Conservation (phyloP, 1,139 yeast genomes). For the Geotrichum aggregatum region DNA sequence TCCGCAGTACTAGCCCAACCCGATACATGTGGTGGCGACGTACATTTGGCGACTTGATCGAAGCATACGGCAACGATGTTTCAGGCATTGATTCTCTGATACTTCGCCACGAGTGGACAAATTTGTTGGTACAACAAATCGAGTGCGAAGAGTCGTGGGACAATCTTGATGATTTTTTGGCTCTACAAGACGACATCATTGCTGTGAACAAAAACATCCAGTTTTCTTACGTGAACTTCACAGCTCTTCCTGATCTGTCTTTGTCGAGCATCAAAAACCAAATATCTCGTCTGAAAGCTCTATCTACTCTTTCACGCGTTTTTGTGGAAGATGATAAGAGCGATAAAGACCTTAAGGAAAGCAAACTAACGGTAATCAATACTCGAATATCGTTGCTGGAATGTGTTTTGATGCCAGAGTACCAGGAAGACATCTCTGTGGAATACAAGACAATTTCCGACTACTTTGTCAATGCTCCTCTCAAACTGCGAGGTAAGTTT, state of each 20-base stretch:
- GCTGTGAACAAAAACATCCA: conserved; percentile 23
- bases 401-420: conserved; percentile 44
- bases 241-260: conserved; percentile 58
- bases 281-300: conserved; percentile 61
- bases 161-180: conserved; percentile 32
- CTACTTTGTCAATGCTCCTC: conserved; percentile 60
- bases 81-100: conserved; percentile 11
- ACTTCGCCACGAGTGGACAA: conserved; percentile 44
- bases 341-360: neutral
- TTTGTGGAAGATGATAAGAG: conserved; percentile 32
- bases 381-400: conserved; percentile 48
- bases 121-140: conserved; percentile 41
- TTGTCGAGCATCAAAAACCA: conserved; percentile 53
- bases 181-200: conserved; percentile 24
- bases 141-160: conserved; percentile 34
- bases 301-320: conserved; percentile 60
- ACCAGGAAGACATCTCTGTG: conserved; percentile 21
- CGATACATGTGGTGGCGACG: conserved; percentile 19
- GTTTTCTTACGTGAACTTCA: conserved; percentile 36
- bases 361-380: conserved; percentile 22
- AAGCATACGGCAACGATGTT: neutral
- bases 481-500: conserved; percentile 62
- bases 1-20: conserved; percentile 12
- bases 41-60: conserved; percentile 14
- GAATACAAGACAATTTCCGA: conserved; percentile 51